phyloP scores from a whole-genome alignment of 2,329 filamentous ascomycete genomes.

The Trichoderma harzianum region DNA sequence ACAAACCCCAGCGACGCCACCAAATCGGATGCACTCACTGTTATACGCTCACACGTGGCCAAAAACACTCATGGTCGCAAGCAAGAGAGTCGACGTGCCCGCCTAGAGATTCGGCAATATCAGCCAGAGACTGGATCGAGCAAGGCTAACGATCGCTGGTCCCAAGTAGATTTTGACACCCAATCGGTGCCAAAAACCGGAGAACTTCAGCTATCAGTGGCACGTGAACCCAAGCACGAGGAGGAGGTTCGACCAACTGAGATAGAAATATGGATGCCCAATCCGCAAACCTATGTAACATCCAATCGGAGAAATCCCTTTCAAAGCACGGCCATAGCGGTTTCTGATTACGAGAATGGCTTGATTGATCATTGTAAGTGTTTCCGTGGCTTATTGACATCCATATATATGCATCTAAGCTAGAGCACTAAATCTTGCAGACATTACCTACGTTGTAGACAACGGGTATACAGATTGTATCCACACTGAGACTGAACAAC shows the following conservation, averaged over 20 bases:
- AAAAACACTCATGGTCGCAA: constrained; percentile 8
- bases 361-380: constrained; percentile 11
- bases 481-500: background rate
- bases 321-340: background rate
- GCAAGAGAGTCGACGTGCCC: constrained; percentile 2
- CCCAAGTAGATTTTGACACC: background rate
- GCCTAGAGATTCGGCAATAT: constrained; percentile 13
- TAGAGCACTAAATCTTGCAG: background rate
- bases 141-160: background rate
- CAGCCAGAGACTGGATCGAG: background rate
- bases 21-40: constrained; percentile 1
- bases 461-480: constrained; percentile 12
- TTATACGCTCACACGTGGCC: constrained; percentile 13
- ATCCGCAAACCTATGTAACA: background rate
- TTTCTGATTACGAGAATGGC: background rate
- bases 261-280: background rate
- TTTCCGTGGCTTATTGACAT: background rate
- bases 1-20: constrained; percentile 13
- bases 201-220: background rate
- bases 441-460: constrained; percentile 10
- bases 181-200: background rate
- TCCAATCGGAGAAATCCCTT: constrained; percentile 6
- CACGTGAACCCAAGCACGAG: background rate
- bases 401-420: too few relatives aligned
- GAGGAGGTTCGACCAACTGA: background rate